Evolutionary conservation across 176 grass and related monocot genomes (phyloP).

Genomic region (Cocos nucifera): DNA sequence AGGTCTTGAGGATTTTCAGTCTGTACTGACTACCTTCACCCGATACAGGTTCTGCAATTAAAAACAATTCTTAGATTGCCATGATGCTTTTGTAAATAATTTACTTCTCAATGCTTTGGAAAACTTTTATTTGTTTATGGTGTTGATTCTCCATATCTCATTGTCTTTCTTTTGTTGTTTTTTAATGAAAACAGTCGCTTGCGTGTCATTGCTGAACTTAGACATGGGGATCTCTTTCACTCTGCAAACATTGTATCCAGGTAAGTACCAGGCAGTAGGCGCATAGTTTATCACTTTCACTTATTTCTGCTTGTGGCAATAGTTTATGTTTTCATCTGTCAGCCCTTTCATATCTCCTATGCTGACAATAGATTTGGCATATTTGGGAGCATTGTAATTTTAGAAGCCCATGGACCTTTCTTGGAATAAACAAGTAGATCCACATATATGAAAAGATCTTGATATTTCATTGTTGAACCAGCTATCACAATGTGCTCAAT

Average conservation of each 20-base stretch:
- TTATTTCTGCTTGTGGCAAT: too few relatives aligned
- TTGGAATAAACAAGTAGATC: too few relatives aligned
- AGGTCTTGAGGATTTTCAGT: constrained; percentile 94
- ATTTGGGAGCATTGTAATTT: too few relatives aligned
- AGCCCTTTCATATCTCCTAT: too few relatives aligned
- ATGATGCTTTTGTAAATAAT: neutral
- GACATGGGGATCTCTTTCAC: constrained; percentile 96
- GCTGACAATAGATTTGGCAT: too few relatives aligned
- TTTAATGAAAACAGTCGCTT: constrained; percentile 42
- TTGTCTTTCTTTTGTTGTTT: constrained; percentile 16
- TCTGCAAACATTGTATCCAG: constrained; percentile 98
- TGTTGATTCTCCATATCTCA: constrained; percentile 1
- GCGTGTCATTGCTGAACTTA: constrained; percentile 87
- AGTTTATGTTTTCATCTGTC: too few relatives aligned
- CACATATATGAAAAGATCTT: too few relatives aligned
- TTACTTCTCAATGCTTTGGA: neutral
- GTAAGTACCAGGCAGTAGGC: constrained; percentile 27
- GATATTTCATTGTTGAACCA: too few relatives aligned
- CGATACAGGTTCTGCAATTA: constrained; percentile 61
- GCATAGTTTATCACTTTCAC: too few relatives aligned
- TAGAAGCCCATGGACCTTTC: too few relatives aligned
- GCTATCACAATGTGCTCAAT: too few relatives aligned
- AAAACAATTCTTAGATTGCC: neutral
- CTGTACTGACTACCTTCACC: constrained; percentile 97
- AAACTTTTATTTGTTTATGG: neutral